These are phyloP conservation scores for Nannochloris sp. DNA, from an alignment of 139 green algal genomes.

Conservation along the genomic window DNA sequence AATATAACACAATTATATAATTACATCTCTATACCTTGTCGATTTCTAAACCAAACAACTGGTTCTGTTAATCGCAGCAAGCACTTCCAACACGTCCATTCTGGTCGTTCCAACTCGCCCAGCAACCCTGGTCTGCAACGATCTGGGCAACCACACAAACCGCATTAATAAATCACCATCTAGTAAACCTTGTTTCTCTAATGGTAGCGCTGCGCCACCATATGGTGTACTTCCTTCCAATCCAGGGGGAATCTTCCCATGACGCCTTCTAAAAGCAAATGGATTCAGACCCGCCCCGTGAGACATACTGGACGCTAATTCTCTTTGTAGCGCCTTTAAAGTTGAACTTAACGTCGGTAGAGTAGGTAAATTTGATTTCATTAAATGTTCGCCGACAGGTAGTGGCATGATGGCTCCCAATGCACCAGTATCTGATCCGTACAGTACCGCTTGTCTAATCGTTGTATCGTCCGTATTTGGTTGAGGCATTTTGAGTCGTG, in stretches of 20 bases:
- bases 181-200: constrained; percentile 33
- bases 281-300: constrained; percentile 69
- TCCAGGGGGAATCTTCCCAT: constrained; percentile 6
- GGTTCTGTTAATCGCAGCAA: background rate
- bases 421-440: background rate
- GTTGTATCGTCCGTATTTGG: background rate
- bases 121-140: constrained; percentile 20
- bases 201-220: background rate
- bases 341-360: constrained; percentile 15
- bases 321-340: constrained; percentile 38
- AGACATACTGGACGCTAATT: constrained; percentile 29
- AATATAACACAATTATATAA: no score
- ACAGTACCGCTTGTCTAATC: constrained; percentile 20
- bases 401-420: constrained; percentile 9
- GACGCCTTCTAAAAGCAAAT: constrained; percentile 52
- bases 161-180: constrained; percentile 54
- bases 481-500: constrained; percentile 7
- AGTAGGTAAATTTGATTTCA: background rate
- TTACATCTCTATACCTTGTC: no score
- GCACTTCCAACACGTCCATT: constrained; percentile 6
- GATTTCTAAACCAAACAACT: no score
- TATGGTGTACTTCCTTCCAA: constrained; percentile 20
- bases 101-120: constrained; percentile 4
- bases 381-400: constrained; percentile 1
- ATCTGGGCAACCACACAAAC: constrained; percentile 25